A percentile compares a stretch with the other conserved stretches of the same genome.
phyloP scores from a whole-genome alignment of 225 moss, liverwort and hornwort genomes.

The Anthoceros angustus region DNA sequence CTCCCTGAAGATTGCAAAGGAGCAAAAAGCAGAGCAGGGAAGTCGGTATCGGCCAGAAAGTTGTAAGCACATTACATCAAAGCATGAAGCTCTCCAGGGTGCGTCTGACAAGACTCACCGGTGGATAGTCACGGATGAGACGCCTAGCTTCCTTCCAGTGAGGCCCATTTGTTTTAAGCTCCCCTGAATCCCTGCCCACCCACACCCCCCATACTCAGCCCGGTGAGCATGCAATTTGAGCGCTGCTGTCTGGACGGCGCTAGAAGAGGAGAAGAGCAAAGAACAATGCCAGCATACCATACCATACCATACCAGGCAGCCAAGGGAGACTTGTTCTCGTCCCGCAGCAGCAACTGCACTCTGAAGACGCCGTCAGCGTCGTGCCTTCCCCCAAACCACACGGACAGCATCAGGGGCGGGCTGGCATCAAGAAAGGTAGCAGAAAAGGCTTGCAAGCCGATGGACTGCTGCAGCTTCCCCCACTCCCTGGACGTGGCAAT shows the following conservation, averaged over 20 bases:
- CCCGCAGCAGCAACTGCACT: constrained; percentile 30
- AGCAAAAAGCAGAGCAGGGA: too few species aligned
- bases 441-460: constrained; percentile 45
- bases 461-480: constrained; percentile 49
- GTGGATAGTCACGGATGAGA: constrained; percentile 42
- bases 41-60: too few species aligned
- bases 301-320: constrained; percentile 26
- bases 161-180: constrained; percentile 25
- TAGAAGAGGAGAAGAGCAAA: neutral
- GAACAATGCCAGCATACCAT: neutral
- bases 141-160: constrained; percentile 41
- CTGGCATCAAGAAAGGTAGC: constrained; percentile 44
- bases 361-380: constrained; percentile 24
- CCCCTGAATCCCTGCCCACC: constrained; percentile 42
- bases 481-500: constrained; percentile 58
- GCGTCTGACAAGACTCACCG: constrained; percentile 12
- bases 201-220: neutral
- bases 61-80: too few species aligned
- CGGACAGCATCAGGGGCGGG: constrained; percentile 43
- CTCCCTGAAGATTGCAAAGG: constrained; percentile 6
- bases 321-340: constrained; percentile 34
- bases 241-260: neutral
- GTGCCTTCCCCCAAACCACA: constrained; percentile 43
- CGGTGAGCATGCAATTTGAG: too few species aligned
- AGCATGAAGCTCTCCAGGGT: neutral